These are phyloP conservation scores for Bidens hawaiensis DNA, from an alignment of 140 eudicot species.

Conservation along the genomic window DNA sequence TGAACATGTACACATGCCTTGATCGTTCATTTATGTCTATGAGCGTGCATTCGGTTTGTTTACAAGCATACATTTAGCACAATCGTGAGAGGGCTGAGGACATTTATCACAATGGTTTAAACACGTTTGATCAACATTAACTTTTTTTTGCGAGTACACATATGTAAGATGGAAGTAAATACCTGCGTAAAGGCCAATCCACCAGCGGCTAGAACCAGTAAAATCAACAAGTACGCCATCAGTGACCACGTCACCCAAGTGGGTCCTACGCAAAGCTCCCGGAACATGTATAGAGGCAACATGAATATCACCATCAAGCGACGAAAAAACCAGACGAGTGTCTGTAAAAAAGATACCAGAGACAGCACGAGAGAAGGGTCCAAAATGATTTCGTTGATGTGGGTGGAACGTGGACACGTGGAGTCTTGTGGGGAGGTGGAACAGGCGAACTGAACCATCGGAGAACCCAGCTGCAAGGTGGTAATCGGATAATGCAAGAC, in stretches of 20 bases:
- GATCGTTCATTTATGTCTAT: too few relatives aligned
- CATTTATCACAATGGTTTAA: too few relatives aligned
- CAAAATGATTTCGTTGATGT: conserved; percentile 69
- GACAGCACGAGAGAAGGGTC: conserved; percentile 78
- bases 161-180: too few relatives aligned
- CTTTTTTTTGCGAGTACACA: too few relatives aligned
- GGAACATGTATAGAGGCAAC: conserved; percentile 38
- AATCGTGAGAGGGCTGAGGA: too few relatives aligned
- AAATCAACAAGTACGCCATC: conserved; percentile 93
- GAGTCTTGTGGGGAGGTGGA: conserved; percentile 53
- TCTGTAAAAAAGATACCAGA: conserved; percentile 59
- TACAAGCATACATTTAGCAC: too few relatives aligned
- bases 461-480: conserved; percentile 90
- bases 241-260: conserved; percentile 69
- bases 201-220: conserved; percentile 66
- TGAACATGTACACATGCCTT: too few relatives aligned
- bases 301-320: conserved; percentile 84
- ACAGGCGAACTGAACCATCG: conserved; percentile 75
- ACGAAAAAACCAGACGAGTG: conserved; percentile 53
- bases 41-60: too few relatives aligned
- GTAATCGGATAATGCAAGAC: conserved; percentile 62
- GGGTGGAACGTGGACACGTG: conserved; percentile 74
- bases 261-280: conserved; percentile 51
- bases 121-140: too few relatives aligned
- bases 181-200: conserved; percentile 99